Percentiles rank a stretch among this genome's conserved stretches.
Conservation (phyloP, 352 stramenopile genomes). For the Pythium dissotocum region DNA sequence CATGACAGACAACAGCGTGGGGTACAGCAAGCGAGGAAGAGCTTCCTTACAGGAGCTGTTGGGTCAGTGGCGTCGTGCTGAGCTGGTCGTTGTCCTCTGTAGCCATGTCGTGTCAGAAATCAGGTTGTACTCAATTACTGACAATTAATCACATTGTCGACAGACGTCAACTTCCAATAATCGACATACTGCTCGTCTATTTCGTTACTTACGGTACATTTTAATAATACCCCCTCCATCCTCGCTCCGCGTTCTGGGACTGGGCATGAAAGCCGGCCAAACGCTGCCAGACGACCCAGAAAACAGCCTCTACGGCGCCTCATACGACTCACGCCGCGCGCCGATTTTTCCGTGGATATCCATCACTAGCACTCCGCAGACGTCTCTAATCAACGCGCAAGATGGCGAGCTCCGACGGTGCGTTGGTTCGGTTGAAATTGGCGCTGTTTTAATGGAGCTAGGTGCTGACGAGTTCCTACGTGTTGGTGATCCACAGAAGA, state of each 20-base stretch:
- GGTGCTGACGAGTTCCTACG: not conserved
- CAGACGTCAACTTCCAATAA: not conserved
- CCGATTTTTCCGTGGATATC: conserved; percentile 9
- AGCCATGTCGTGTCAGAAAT: conserved; percentile 24
- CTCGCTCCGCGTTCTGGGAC: conserved; percentile 20
- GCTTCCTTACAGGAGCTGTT: not conserved
- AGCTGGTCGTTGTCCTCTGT: conserved; percentile 2
- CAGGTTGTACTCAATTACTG: conserved; percentile 6
- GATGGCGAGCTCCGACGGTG: conserved; percentile 67
- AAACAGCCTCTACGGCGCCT: not conserved
- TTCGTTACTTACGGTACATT: not conserved
- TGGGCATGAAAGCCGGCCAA: conserved; percentile 15
- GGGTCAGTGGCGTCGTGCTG: not conserved
- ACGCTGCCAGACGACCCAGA: not conserved
- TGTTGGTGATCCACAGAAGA: conserved; percentile 40
- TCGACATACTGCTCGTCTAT: conserved; percentile 18
- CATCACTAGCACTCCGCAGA: not conserved
- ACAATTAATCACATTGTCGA: not conserved
- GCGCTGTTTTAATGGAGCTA: not conserved
- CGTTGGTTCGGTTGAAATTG: conserved; percentile 16
- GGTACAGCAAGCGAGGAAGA: not conserved
- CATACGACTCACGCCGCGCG: not conserved
- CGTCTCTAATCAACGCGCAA: conserved; percentile 10
- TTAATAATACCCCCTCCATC: conserved; percentile 12
- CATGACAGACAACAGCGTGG: not conserved